Evolutionary conservation across 139 green algal genomes (phyloP), one percentile per base, ranked within the genome.

Genomic region (Yamagishiella unicocca): DNA sequence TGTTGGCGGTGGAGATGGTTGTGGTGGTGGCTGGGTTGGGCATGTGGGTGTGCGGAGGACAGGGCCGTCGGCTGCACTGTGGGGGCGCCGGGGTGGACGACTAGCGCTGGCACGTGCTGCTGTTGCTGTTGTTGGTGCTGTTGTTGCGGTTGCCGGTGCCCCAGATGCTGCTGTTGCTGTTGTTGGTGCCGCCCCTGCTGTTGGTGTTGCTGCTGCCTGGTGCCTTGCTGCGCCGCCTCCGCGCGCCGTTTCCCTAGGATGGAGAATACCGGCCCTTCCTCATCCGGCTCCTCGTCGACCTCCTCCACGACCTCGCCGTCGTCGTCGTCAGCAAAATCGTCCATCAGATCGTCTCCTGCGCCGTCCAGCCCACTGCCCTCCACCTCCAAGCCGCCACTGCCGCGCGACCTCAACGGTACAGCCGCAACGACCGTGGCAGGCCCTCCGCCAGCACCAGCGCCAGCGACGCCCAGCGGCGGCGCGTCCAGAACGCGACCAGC

Each of bases 231-330:
- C 31, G 50, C 27, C 2, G 45, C 74, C 50, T 50, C 45, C 7
- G 79, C 61, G 2, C 61, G 61, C 7, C 79, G 58, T 42, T 85
- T 85, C 10, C 79, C 79, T 17, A 85, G 79, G 12, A 85, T 6
- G 42, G 79, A 85, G 22, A 85, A 85, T 27, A 85, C 7, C 21
- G 61, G 79, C 12, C n/a, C n/a, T n/a, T n/a, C 31, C 0, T 40
- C 46, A 22, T 7, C 27, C 53, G 17, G 1, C 31, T 67, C 21
- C 9, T 82, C 46, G 21, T 67, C 46, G 0, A 46, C 46, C 7
- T 27, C 50, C 33, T 58, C 27, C 37, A 38, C 7, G 9, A 27
- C 58, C n/a, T 53, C 40, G 6, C 4, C 38, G 8, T 9, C 38
- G 77, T 27, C 37, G 54, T 27, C 35, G 24, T 0, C 38, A 9